Percentiles rank a stretch among this genome's conserved stretches.
phyloP scores from a whole-genome alignment of 2,329 filamentous ascomycete species.

The Xylariomycetidae sp. region DNA sequence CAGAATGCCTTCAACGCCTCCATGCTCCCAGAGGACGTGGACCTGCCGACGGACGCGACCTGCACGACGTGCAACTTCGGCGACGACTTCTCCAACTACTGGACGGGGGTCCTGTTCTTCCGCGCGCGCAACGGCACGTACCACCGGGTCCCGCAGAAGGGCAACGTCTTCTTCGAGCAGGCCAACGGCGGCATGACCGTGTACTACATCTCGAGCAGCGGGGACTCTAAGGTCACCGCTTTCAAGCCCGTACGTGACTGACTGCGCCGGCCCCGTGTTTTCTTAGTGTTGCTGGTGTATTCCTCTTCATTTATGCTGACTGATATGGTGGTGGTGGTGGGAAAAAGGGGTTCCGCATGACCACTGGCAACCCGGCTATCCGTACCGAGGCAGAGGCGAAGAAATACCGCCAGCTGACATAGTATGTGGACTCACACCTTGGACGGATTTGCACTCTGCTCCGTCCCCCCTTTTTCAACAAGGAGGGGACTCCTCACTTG shows the following conservation, averaged over 20 bases:
- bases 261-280: too few relatives aligned
- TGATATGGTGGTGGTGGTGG: background rate
- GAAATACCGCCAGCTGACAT: constrained; percentile 36
- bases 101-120: constrained; percentile 37
- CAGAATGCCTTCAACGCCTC: constrained; percentile 28
- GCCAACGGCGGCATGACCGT: constrained; percentile 36
- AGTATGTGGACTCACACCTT: too few relatives aligned
- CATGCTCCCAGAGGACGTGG: constrained; percentile 21
- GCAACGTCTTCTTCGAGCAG: constrained; percentile 25
- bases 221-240: constrained; percentile 34
- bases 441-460: too few relatives aligned
- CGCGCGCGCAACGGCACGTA: constrained; percentile 32
- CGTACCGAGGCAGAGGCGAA: constrained; percentile 27
- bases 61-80: constrained; percentile 40
- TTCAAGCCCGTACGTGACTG: constrained; percentile 31
- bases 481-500: too few relatives aligned
- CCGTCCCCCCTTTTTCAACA: too few relatives aligned
- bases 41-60: constrained; percentile 26
- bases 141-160: constrained; percentile 23
- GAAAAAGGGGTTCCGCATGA: constrained; percentile 35
- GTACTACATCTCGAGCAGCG: constrained; percentile 33
- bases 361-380: constrained; percentile 33
- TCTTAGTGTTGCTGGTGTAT: too few relatives aligned
- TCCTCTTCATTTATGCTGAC: too few relatives aligned
- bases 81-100: constrained; percentile 39